These are phyloP conservation scores for Phytophthora kernoviae DNA, from an alignment of 352 stramenopile genomes.

Conservation along the genomic window DNA sequence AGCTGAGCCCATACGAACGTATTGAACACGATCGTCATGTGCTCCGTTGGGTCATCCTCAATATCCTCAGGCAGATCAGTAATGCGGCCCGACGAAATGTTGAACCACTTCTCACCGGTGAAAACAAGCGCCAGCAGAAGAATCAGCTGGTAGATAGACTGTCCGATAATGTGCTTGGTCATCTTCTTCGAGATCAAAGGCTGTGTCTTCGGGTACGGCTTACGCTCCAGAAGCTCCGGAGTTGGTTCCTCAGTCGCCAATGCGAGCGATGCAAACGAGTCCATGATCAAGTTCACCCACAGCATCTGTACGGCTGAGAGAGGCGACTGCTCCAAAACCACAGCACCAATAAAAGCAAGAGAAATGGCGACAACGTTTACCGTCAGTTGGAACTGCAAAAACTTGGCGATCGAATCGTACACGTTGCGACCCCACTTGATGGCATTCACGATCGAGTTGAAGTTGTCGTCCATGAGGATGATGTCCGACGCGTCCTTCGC, in stretches of 20 bases:
- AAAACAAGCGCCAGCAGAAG: slow-evolving; percentile 89
- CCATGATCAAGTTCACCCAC: slow-evolving; percentile 98
- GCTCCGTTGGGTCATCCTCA: slow-evolving; percentile 61
- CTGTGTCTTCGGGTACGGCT: slow-evolving; percentile 89
- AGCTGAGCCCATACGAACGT: slow-evolving; percentile 96
- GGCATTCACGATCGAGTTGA: slow-evolving; percentile 95
- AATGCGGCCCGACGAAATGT: slow-evolving; percentile 35
- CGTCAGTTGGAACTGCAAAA: slow-evolving; percentile 97
- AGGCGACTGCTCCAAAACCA: slow-evolving; percentile 63
- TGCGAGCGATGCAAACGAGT: slow-evolving; percentile 94
- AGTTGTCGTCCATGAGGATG: slow-evolving; percentile 96
- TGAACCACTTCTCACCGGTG: slow-evolving; percentile 49
- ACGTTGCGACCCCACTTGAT: slow-evolving; percentile 97
- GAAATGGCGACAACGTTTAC: slow-evolving; percentile 94
- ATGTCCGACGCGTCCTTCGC: slow-evolving; percentile 96
- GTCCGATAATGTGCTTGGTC: slow-evolving; percentile 93
- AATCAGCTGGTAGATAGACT: slow-evolving; percentile 89
- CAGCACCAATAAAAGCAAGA: slow-evolving; percentile 89
- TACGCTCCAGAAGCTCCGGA: slow-evolving; percentile 80
- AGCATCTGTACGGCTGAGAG: slow-evolving; percentile 95
- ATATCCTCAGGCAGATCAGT: slow-evolving; percentile 56
- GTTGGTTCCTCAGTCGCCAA: slow-evolving; percentile 93
- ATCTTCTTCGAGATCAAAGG: slow-evolving; percentile 93
- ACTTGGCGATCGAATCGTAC: slow-evolving; percentile 97
- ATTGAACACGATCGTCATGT: slow-evolving; percentile 97